Evolutionary conservation across 140 eudicot genomes (phyloP).

Genomic region (Stevia rebaudiana): DNA sequence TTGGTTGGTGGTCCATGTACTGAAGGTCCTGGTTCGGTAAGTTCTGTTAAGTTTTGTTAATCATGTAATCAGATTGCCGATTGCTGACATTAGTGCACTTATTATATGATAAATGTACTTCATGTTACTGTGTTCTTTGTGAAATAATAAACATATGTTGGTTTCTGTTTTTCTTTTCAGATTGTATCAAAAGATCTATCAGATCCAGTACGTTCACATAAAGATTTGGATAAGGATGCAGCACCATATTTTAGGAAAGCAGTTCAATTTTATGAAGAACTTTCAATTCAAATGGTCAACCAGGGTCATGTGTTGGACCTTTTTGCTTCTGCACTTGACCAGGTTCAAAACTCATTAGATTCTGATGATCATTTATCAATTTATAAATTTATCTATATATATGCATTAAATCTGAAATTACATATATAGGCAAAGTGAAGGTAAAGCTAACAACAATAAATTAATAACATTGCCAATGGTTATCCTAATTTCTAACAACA

Average conservation of each 20-base stretch:
- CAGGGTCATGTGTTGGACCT: slow-evolving; percentile 98
- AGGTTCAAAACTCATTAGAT: slow-evolving; percentile 40
- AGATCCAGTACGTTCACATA: slow-evolving; percentile 96
- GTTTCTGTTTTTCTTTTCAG: slow-evolving; percentile 35
- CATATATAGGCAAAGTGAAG: background rate
- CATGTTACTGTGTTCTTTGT: background rate
- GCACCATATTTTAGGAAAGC: slow-evolving; percentile 93
- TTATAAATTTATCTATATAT: background rate
- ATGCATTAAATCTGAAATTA: background rate
- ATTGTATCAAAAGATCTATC: slow-evolving; percentile 89
- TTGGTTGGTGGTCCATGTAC: slow-evolving; percentile 98
- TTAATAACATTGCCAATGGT: slow-evolving; percentile 1
- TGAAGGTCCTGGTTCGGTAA: slow-evolving; percentile 96
- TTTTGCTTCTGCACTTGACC: slow-evolving; percentile 99
- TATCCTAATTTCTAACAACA: background rate
- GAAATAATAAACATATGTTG: slow-evolving; percentile 8
- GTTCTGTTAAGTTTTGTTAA: background rate
- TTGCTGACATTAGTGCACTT: slow-evolving; percentile 5
- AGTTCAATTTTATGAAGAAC: slow-evolving; percentile 68
- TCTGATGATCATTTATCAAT: background rate
- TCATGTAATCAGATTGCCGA: background rate
- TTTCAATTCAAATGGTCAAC: slow-evolving; percentile 82
- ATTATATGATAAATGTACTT: background rate
- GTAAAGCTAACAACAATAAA: slow-evolving; percentile 3
- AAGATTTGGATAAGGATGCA: slow-evolving; percentile 97